Base-by-base conservation (phyloP, 2,329 filamentous ascomycete species). In the Pseudogymnoascus sp. region DNA sequence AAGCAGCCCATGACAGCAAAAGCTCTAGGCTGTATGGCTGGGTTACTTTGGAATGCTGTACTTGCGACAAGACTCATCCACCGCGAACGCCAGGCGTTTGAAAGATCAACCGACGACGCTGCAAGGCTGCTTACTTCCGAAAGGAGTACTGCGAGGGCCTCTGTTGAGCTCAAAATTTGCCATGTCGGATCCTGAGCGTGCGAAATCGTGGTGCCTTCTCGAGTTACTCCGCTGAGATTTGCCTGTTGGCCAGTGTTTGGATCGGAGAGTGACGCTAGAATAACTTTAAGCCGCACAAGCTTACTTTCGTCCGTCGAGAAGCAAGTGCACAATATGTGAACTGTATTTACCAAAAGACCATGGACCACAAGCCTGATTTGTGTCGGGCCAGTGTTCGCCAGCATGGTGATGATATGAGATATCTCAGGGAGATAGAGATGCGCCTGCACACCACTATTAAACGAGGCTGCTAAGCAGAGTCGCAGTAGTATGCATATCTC, bases 1-100 rank as follows among this genome's bases (percentile, higher is more conserved):
- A 89, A 74, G 67, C 85, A 89, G 12, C 86, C 86, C 86, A 89
- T 88, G 42, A 89, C 86, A 1, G 85, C 82, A 68, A 89, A 89
- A 1, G 86, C 86, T 18, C 84, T 78, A 5, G 86, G 85, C 67
- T 89, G 86, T 63, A 89, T 86, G 1, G 86, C 85, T 7, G 86
- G 86, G 69, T 89, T 89, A 70, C 86, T 88, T 70, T 89, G 86
- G 71, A 89, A 89, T 0, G 86, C 86, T 8, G 86, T 89, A 70
- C 86, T 89, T 14, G 86, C 85, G 40, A 89, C 85, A 21, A 89
- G 76, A 68, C 85, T 88, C 86, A 89, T 89, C 86, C 86, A 89
- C 18, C 86, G 81, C 18, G 86, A 86, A 25, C 86, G 82, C 86
- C 86, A 89, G 14, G 83, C 81, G 69, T 89, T 89, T 21, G 85